Evolutionary conservation across 352 stramenopile genomes (phyloP), one percentile per base, ranked within the genome.

Genomic region (Phytophthora tentaculata): DNA sequence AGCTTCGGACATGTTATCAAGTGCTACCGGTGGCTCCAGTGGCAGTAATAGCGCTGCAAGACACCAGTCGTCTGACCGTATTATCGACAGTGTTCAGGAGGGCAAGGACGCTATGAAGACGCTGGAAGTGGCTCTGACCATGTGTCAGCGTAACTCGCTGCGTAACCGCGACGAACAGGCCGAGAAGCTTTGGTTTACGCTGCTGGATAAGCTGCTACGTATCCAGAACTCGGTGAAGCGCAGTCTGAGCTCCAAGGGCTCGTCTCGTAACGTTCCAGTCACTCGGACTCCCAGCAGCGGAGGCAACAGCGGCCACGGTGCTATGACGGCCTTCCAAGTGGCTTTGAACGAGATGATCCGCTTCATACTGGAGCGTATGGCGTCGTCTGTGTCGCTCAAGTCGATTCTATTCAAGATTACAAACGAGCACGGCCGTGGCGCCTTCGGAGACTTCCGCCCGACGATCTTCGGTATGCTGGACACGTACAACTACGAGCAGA

Each of bases 361-460:
- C 23, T 91, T 98, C 66, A 97, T 97, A 57, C 94, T 98, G 47
- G 92, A 98, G 73, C 83, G 93, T 37, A 98, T 98, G 93, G 91
- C 96, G 29, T 97, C 91, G 2, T 97, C 86, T 29, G 94, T 98
- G 53, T 97, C 94, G 29, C 74, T 98, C 12, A 92, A 91, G 71
- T 92, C 96, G 64, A 95, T 98, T 37, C 74, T 98, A 54, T 95
- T 97, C 57, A 98, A 98, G 80, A 97, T 98, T 56, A 98, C 94
- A 52, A 97, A 91, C 49, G 96, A 98, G 71, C 91, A 98, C 74
- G 90, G 92, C 10, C 91, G 92, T 56, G 96, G 90, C 69, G 87
- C 93, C 44, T 96, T 98, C 65, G 94, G 94, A 20, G 96, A 98
- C 64, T 96, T 98, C 72, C 89, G 94, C 2, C 92, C 97, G 43